Evolutionary conservation across 2,329 filamentous ascomycete species (phyloP).

Genomic region (Colletotrichum cordylinicola): DNA sequence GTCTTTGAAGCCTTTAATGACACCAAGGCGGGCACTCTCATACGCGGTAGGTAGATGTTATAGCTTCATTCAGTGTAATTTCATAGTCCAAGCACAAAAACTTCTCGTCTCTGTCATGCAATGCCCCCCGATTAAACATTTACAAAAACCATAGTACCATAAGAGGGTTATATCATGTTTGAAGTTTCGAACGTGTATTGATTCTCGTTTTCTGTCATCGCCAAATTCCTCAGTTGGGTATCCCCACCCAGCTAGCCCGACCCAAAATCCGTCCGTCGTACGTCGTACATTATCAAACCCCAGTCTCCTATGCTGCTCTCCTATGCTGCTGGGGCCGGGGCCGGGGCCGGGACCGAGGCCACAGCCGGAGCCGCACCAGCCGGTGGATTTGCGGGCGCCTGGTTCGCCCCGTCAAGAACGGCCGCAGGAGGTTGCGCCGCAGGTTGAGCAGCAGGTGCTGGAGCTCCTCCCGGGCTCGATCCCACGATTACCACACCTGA

Average conservation of each 20-base stretch:
- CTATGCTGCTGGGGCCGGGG: neutral
- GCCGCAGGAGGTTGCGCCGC: neutral
- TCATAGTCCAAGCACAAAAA: neutral
- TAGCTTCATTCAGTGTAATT: neutral
- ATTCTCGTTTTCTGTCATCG: neutral
- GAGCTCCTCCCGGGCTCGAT: neutral
- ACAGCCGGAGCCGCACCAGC: neutral
- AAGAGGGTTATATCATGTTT: neutral
- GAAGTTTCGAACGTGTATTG: neutral
- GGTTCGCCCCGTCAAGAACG: neutral
- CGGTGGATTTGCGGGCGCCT: neutral
- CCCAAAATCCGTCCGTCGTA: neutral
- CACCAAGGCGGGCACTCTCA: neutral
- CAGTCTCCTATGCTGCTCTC: neutral
- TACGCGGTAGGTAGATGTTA: neutral
- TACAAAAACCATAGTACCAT: neutral
- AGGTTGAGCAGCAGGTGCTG: neutral
- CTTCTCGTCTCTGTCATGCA: neutral
- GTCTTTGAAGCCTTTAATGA: neutral
- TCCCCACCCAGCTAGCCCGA: neutral
- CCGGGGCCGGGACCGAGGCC: neutral
- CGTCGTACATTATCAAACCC: neutral
- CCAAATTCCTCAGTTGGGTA: neutral
- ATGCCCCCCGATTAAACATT: neutral
- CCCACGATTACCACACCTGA: constrained; percentile 3